Evolutionary conservation across 108 stramenopile genomes (phyloP).

Genomic region (Conticribra weissflogii): DNA sequence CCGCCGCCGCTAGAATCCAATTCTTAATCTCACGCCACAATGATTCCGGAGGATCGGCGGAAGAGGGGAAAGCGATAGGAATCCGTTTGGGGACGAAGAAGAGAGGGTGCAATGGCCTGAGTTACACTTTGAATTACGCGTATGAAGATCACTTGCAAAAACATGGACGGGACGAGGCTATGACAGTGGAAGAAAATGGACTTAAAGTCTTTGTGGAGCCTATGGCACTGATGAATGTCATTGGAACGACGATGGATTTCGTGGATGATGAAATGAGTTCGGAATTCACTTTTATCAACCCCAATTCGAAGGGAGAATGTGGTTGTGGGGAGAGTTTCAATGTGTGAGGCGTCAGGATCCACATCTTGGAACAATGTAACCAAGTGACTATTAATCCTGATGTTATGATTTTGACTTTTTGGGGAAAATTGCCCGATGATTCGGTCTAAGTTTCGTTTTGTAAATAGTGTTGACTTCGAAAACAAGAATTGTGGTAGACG

Average conservation of each 20-base stretch:
- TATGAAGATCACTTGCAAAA: slow-evolving; percentile 62
- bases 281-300: slow-evolving; percentile 99
- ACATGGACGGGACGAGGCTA: slow-evolving; percentile 58
- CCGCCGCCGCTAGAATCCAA: slow-evolving; percentile 41
- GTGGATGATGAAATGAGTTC: slow-evolving; percentile 94
- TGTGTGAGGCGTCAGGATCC: too few species aligned
- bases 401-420: too few species aligned
- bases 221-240: slow-evolving; percentile 96
- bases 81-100: slow-evolving; percentile 95
- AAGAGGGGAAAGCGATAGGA: slow-evolving; percentile 61
- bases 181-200: slow-evolving; percentile 67
- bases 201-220: slow-evolving; percentile 96
- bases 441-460: too few species aligned
- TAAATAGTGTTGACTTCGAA: too few species aligned
- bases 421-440: too few species aligned
- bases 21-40: slow-evolving; percentile 39
- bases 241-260: slow-evolving; percentile 98
- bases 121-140: slow-evolving; percentile 98
- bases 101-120: slow-evolving; percentile 98
- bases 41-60: neutral
- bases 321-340: slow-evolving; percentile 99
- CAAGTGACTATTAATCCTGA: too few species aligned
- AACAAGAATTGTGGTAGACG: too few species aligned
- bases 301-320: slow-evolving; percentile 98
- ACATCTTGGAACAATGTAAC: too few species aligned